A percentile compares a stretch with the other conserved stretches of the same genome.
These are phyloP conservation scores for Tilletia horrida DNA, from an alignment of 1,284 basidiomycete species.

Conservation along the genomic window DNA sequence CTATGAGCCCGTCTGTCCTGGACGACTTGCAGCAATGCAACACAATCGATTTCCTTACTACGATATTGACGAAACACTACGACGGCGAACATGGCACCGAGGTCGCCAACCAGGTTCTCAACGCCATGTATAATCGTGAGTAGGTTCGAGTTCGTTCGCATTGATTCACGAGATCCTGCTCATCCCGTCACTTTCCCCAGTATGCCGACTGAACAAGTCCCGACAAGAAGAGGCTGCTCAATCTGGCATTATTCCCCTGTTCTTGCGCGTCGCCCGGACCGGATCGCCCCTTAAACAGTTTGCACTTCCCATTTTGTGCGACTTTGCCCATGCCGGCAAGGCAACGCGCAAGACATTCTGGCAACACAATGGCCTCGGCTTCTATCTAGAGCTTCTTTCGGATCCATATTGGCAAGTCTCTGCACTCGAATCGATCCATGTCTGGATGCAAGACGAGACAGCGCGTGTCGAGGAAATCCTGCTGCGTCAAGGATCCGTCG, in stretches of 20 bases:
- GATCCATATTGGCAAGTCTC: conserved; percentile 96
- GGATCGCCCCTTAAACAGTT: conserved; percentile 92
- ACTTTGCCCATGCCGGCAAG: conserved; percentile 47
- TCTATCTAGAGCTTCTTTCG: conserved; percentile 79
- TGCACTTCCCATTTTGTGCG: conserved; percentile 90
- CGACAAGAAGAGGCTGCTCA: conserved; percentile 90
- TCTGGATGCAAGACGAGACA: conserved; percentile 94
- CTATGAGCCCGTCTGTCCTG: conserved; percentile 72
- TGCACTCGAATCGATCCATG: conserved; percentile 81
- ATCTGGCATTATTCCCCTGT: conserved; percentile 84
- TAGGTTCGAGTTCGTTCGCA: neutral
- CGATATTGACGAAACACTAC: conserved; percentile 75
- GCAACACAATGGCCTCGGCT: conserved; percentile 53
- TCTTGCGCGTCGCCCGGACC: conserved; percentile 79
- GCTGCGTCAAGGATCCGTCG: conserved; percentile 67
- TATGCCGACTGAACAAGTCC: conserved; percentile 46
- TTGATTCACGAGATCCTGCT: neutral
- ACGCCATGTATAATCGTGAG: conserved; percentile 46
- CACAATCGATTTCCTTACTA: conserved; percentile 82
- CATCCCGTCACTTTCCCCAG: neutral
- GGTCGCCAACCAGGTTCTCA: conserved; percentile 48
- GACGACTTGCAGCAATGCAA: conserved; percentile 95
- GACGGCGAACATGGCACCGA: conserved; percentile 74
- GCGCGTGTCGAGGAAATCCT: conserved; percentile 86
- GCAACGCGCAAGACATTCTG: conserved; percentile 47